These are phyloP conservation scores for Penicillium sp. DNA, from an alignment of 2,329 filamentous ascomycete species.

Conservation along the genomic window DNA sequence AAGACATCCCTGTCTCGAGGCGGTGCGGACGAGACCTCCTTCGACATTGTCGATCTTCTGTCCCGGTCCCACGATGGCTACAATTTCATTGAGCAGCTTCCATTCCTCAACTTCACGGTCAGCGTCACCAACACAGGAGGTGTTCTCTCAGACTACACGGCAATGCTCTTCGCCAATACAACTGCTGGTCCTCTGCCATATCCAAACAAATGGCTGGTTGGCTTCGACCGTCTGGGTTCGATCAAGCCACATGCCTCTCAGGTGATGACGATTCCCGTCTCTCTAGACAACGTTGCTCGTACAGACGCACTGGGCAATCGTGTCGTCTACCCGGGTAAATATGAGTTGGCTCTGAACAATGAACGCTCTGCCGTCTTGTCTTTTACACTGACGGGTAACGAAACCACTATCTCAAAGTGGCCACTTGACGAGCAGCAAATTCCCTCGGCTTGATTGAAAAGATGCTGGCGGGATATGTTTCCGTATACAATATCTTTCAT, in stretches of 20 bases:
- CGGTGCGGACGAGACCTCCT: constrained; percentile 15
- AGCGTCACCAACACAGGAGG: constrained; percentile 41
- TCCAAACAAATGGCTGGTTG: constrained; percentile 47
- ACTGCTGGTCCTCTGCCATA: constrained; percentile 43
- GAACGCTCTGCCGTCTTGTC: constrained; percentile 37
- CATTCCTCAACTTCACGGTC: constrained; percentile 42
- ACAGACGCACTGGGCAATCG: constrained; percentile 41
- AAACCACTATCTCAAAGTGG: constrained; percentile 37
- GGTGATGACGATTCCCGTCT: constrained; percentile 37
- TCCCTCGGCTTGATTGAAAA: constrained; percentile 9
- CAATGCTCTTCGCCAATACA: constrained; percentile 42
- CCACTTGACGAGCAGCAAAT: constrained; percentile 30
- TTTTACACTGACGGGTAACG: constrained; percentile 38
- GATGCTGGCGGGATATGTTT: not conserved
- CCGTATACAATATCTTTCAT: too few relatives aligned
- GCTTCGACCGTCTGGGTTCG: constrained; percentile 37
- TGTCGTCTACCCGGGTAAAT: constrained; percentile 46
- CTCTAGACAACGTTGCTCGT: constrained; percentile 41
- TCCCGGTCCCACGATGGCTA: constrained; percentile 28
- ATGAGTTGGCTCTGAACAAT: constrained; percentile 44
- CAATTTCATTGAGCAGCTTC: constrained; percentile 35
- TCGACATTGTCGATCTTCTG: constrained; percentile 40
- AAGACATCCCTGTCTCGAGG: constrained; percentile 13
- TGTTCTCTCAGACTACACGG: constrained; percentile 43
- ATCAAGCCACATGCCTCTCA: constrained; percentile 26